Conservation (phyloP, 257 asterid species). For the Lycium barbarum region DNA sequence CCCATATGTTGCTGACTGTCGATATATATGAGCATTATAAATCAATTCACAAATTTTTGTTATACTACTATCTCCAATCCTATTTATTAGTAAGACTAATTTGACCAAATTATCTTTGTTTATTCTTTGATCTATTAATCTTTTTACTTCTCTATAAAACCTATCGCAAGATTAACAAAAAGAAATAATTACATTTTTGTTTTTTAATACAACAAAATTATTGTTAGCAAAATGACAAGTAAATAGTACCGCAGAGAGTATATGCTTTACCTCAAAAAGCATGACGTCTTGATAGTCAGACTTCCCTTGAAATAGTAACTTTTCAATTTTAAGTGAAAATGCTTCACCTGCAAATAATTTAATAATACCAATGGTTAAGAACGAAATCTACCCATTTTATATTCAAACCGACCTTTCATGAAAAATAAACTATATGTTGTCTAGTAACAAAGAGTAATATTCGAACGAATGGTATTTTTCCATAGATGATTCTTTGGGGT, state of each 20-base stretch:
- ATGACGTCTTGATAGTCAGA: slow-evolving; percentile 39
- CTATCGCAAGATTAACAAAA: background rate
- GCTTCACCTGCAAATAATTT: slow-evolving; percentile 34
- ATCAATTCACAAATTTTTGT: background rate
- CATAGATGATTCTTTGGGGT: background rate
- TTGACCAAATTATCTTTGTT: background rate
- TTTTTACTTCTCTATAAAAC: no score
- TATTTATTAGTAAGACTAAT: no score
- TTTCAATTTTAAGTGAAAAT: slow-evolving; percentile 35
- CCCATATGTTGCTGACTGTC: slow-evolving; percentile 34
- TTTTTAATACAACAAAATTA: background rate
- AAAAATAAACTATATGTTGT: background rate
- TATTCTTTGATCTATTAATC: no score
- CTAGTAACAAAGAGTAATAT: background rate
- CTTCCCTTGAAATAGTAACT: slow-evolving; percentile 33
- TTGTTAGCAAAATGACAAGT: background rate
- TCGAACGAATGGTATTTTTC: background rate
- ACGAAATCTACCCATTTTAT: background rate
- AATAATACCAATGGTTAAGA: background rate
- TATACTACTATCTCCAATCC: background rate
- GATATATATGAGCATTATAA: background rate
- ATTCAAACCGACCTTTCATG: background rate
- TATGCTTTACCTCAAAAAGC: slow-evolving; percentile 32
- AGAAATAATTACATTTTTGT: background rate
- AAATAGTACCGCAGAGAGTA: background rate